Percentiles rank a stretch among this genome's conserved stretches.
Conservation (phyloP, 2,329 filamentous ascomycete species). For the Phoma sp. region DNA sequence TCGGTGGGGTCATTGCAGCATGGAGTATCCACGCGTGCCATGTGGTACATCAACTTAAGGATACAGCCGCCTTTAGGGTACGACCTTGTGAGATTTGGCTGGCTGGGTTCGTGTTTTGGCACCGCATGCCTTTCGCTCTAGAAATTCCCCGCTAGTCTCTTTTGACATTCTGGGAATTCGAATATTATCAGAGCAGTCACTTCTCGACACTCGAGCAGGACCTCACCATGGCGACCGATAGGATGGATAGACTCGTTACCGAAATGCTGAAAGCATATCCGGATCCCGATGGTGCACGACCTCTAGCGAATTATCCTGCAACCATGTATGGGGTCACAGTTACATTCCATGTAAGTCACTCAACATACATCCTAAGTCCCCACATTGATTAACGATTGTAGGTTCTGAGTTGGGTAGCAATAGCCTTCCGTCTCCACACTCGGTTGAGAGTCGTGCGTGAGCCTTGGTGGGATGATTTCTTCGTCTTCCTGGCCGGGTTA, state of each 20-base stretch:
- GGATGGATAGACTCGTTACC: constrained; percentile 25
- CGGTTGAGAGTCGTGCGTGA: constrained; percentile 36
- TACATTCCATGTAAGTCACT: constrained; percentile 35
- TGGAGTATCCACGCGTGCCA: constrained; percentile 12
- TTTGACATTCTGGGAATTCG: constrained; percentile 1
- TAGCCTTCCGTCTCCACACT: constrained; percentile 37
- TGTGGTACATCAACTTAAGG: constrained; percentile 11
- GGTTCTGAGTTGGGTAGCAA: constrained; percentile 36
- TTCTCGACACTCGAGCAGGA: background rate
- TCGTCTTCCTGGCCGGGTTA: constrained; percentile 38
- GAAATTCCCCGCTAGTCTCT: background rate
- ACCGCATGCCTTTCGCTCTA: background rate
- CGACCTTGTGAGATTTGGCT: constrained; percentile 7
- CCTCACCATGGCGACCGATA: background rate
- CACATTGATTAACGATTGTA: constrained; percentile 16
- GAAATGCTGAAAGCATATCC: constrained; percentile 30
- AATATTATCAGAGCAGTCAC: constrained; percentile 1
- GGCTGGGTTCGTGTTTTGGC: constrained; percentile 3
- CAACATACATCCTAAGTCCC: background rate
- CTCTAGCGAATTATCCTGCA: constrained; percentile 27
- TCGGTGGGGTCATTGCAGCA: background rate
- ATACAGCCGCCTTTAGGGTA: constrained; percentile 7
- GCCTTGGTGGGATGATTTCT: constrained; percentile 46
- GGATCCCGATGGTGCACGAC: constrained; percentile 32
- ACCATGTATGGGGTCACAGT: constrained; percentile 38